These are phyloP conservation scores for Sphagnum magellanicum DNA, from an alignment of 228 moss, liverwort and hornwort species.

Conservation along the genomic window DNA sequence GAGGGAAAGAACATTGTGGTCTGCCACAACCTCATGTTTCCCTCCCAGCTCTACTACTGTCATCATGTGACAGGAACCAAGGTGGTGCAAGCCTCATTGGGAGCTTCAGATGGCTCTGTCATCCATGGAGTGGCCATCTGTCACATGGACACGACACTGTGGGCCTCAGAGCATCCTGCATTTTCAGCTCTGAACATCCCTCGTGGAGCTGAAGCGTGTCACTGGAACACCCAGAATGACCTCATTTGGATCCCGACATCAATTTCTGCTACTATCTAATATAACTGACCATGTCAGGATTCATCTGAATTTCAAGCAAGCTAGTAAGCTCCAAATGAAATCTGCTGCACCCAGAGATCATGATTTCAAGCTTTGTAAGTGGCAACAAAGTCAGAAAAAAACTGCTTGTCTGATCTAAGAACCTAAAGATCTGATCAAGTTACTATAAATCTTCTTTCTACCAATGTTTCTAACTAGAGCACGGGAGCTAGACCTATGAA, in stretches of 20 bases:
- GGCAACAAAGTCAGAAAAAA: too few species aligned
- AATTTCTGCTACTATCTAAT: too few species aligned
- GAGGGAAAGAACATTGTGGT: neutral
- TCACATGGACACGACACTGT: neutral
- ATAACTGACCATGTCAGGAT: too few species aligned
- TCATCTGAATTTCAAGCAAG: too few species aligned
- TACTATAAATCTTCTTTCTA: too few species aligned
- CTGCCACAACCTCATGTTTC: constrained; percentile 4
- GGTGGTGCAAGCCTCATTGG: neutral
- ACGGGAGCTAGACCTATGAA: too few species aligned
- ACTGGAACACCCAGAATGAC: constrained; percentile 1
- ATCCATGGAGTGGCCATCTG: constrained; percentile 1
- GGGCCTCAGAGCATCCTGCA: neutral
- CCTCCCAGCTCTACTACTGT: constrained; percentile 4
- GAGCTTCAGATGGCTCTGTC: neutral
- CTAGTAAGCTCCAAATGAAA: too few species aligned
- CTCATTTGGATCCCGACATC: constrained; percentile 2
- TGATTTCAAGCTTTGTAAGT: too few species aligned
- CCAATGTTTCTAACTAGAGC: too few species aligned
- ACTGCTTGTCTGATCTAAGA: too few species aligned
- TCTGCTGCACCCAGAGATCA: too few species aligned
- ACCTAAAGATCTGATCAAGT: too few species aligned
- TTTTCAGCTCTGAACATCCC: neutral
- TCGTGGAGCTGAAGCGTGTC: neutral
- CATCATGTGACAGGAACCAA: constrained; percentile 2